Evolutionary conservation across 78 protist genomes (phyloP).

Genomic region (Guillardia theta): DNA sequence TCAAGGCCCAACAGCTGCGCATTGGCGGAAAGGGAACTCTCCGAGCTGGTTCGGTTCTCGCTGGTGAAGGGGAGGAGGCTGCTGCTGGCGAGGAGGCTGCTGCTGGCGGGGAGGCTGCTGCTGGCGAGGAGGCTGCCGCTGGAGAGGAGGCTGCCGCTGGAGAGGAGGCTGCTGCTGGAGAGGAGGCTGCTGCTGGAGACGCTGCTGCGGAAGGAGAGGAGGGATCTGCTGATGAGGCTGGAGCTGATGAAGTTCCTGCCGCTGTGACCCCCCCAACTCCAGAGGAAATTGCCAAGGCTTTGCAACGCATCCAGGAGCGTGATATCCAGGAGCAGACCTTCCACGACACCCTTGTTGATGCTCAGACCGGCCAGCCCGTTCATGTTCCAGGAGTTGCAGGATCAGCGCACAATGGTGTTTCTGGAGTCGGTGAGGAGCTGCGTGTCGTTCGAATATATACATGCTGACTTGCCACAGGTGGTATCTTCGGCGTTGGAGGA

Average conservation of each 20-base stretch:
- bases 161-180: no score
- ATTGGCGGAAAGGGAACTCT: no score
- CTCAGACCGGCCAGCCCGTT: neutral
- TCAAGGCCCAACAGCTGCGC: no score
- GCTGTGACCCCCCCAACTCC: conserved; percentile 25
- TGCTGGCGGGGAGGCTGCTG: no score
- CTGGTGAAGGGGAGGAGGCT: no score
- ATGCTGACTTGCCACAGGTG: neutral
- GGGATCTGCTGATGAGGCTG: neutral
- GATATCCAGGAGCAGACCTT: conserved; percentile 26
- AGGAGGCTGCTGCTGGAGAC: no score
- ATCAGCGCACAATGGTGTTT: neutral
- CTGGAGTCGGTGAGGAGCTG: neutral
- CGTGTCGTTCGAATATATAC: neutral
- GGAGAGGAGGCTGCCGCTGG: no score
- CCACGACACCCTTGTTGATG: conserved; percentile 15
- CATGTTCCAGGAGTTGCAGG: conserved; percentile 27
- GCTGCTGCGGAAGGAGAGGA: neutral
- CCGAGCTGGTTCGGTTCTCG: no score
- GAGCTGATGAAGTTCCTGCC: neutral
- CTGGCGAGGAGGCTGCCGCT: no score
- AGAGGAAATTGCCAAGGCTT: conserved; percentile 23
- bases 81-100: no score
- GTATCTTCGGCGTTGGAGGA: conserved; percentile 7
- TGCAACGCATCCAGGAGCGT: conserved; percentile 30